phyloP scores from a whole-genome alignment of 2,329 filamentous ascomycete species.

The Pestalotiopsis sp. region DNA sequence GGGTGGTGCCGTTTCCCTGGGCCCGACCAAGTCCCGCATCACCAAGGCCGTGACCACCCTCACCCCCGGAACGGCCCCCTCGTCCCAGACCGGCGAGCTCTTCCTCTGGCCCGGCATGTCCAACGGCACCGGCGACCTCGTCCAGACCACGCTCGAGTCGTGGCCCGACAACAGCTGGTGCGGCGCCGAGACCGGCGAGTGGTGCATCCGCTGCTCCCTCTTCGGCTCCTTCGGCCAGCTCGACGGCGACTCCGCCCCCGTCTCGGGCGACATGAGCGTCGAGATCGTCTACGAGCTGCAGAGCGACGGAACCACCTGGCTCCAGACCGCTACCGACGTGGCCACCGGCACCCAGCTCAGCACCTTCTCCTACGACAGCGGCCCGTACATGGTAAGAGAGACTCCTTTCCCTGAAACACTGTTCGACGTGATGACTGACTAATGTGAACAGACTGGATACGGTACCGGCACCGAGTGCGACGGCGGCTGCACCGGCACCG shows the following conservation, averaged over 20 bases:
- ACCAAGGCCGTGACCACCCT: constrained; percentile 9
- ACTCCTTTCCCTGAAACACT: neutral
- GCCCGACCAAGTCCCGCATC: constrained; percentile 10
- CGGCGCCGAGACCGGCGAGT: constrained; percentile 6
- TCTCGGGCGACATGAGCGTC: constrained; percentile 7
- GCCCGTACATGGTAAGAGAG: constrained; percentile 7
- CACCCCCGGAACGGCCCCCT: neutral
- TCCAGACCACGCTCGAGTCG: constrained; percentile 11
- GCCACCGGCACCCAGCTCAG: constrained; percentile 4
- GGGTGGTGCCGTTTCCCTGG: constrained; percentile 8
- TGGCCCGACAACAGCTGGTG: constrained; percentile 13
- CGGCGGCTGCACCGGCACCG: constrained; percentile 7
- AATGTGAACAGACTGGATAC: constrained; percentile 1
- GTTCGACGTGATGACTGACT: neutral
- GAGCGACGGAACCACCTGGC: constrained; percentile 8
- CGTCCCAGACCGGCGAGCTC: neutral
- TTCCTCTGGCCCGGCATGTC: constrained; percentile 11
- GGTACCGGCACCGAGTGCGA: constrained; percentile 11
- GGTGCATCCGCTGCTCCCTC: constrained; percentile 12
- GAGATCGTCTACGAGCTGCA: constrained; percentile 9
- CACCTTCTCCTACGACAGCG: constrained; percentile 8
- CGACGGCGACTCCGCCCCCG: neutral
- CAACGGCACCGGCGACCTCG: constrained; percentile 8
- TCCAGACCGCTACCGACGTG: constrained; percentile 8
- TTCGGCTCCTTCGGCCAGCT: constrained; percentile 11